Evolutionary conservation across 495 filamentous ascomycete genomes (phyloP).

Genomic region (Lophiostoma macrostomum): DNA sequence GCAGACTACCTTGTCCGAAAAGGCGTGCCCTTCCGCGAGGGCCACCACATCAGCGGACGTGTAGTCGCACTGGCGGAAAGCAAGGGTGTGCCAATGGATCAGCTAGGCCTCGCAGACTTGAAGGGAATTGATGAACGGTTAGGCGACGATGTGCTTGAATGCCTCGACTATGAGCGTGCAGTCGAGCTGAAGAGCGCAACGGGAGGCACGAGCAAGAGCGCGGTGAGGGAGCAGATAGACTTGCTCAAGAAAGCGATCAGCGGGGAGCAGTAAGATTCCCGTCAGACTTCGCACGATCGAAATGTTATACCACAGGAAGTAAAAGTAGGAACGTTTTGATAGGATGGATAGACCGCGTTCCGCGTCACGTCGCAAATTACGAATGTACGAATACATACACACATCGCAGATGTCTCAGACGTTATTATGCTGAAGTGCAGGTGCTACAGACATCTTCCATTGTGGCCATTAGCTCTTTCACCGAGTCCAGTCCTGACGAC

Average conservation of each 20-base stretch:
- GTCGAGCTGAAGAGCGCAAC: constrained; percentile 80
- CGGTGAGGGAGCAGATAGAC: constrained; percentile 75
- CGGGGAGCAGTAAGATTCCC: too few relatives aligned
- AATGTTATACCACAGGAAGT: too few relatives aligned
- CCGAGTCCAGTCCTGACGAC: too few relatives aligned
- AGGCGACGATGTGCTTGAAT: constrained; percentile 66
- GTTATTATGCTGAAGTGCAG: too few relatives aligned
- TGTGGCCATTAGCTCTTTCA: too few relatives aligned
- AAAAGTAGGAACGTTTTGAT: too few relatives aligned
- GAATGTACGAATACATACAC: too few relatives aligned
- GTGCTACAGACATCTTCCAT: too few relatives aligned
- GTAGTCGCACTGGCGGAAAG: constrained; percentile 75
- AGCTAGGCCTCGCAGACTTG: constrained; percentile 66
- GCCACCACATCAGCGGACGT: constrained; percentile 84
- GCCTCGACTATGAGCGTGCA: constrained; percentile 81
- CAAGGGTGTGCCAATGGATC: constrained; percentile 69
- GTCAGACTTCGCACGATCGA: too few relatives aligned
- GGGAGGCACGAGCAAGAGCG: constrained; percentile 75
- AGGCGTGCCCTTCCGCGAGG: constrained; percentile 77
- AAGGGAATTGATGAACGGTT: constrained; percentile 73
- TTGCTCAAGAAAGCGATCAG: constrained; percentile 65
- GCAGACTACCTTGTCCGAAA: constrained; percentile 91
- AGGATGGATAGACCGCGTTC: too few relatives aligned
- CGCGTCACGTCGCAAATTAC: too few relatives aligned
- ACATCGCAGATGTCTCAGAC: too few relatives aligned